Base-by-base conservation (phyloP, 179 eudicot species). In the Beta corolliflora region DNA sequence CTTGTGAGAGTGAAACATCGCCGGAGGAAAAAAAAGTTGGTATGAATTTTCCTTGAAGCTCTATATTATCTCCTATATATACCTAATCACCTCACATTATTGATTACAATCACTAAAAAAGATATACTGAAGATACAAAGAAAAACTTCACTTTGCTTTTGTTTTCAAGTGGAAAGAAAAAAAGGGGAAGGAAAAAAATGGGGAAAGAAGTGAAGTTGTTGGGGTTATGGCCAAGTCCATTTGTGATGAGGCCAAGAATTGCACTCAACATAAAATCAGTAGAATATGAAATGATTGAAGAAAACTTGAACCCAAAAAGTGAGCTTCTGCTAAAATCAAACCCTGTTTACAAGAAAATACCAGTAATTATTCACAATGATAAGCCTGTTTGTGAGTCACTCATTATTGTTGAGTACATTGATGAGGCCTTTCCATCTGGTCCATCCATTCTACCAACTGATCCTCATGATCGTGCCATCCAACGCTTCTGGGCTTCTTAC, bases 401-500 rank as follows among this genome's bases (percentile, higher is more conserved):
- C 4, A 21, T 89, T 60, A 91, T 91, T 54, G 84, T 89, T 31
- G 72, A 88, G 53, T 90, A 90, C 71, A 81, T 90, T 59, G 93
- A 88, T 54, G 86, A 90, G 46, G 81, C 55, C 4, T 88, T 89
- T 84, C 14, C 83, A 2, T 31, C 74, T 50, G 88, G 80, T 7
- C 83, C 83, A 0, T 60, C 85, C 53, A 78, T 89, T 75, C 84
- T 90, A 16, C 93, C 93, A 5, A 81, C 89, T 18, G 86, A 87
- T 77, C 87, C 93, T 23, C 86, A 84, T 56, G 90, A 90, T 61
- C 88, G 93, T 10, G 93, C 93, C 44, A 46, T 81, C 11, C 83
- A 85, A 14, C 90, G 90, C 19, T 90, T 88, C 60, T 90, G 93
- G 93, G 89, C 88, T 54, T 82, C 91, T 31, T 90, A 84, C 77